Conservation (phyloP, 2,329 filamentous ascomycete species). For the Phialophora macrospora region DNA sequence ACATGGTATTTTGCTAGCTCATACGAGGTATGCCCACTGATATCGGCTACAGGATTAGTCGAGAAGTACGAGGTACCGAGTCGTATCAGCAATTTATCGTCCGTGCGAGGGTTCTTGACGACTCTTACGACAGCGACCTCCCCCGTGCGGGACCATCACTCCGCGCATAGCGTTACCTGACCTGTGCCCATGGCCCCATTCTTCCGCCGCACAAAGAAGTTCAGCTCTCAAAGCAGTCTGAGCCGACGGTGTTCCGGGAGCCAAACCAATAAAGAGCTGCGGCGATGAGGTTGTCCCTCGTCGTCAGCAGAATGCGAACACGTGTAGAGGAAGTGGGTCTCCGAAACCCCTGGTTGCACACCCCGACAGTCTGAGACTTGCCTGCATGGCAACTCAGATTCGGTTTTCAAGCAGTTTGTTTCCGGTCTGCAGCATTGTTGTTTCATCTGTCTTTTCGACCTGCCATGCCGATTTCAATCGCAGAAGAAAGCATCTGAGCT, state of each 20-base stretch:
- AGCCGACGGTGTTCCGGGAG: neutral
- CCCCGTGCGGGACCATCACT: neutral
- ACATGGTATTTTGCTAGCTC: constrained; percentile 9
- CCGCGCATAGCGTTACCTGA: neutral
- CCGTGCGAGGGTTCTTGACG: neutral
- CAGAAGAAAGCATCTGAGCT: neutral
- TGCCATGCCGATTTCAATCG: constrained; percentile 10
- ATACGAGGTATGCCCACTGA: constrained; percentile 9
- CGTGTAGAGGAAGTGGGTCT: constrained; percentile 1
- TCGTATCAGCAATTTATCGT: neutral
- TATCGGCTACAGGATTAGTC: constrained; percentile 4
- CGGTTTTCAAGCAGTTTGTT: constrained; percentile 16
- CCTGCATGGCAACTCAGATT: constrained; percentile 24
- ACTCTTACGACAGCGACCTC: neutral
- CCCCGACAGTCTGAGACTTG: constrained; percentile 29
- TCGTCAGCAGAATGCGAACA: neutral
- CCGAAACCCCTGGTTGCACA: constrained; percentile 9
- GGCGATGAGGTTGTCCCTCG: neutral
- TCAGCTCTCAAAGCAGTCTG: neutral
- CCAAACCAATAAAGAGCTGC: neutral
- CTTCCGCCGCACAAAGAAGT: neutral
- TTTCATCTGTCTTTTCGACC: constrained; percentile 15
- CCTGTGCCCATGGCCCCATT: neutral
- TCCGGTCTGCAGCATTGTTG: constrained; percentile 11
- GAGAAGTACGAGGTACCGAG: neutral